Base-by-base conservation (phyloP, 768 basidiomycete species). In the Mycena crocata region DNA sequence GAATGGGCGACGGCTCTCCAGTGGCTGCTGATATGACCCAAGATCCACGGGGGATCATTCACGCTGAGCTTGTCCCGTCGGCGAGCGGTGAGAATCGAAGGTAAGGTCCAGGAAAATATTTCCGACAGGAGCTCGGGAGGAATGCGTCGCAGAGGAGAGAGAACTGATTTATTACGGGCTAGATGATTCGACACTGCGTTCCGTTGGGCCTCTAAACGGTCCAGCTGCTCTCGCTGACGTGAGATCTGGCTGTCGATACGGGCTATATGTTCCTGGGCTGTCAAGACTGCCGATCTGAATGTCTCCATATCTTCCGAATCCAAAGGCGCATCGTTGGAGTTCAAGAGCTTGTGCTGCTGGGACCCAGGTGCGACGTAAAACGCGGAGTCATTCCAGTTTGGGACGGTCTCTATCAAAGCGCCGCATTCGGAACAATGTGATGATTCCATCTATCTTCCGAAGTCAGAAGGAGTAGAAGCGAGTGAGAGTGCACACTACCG, bases 1-100 rank as follows among this genome's bases (percentile, higher is more conserved):
- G 56, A 58, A n/a, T 54, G 5, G 3, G 64, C 23, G 30, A 65
- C 19, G 3, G 19, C 42, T 23, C 56, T 30, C 64, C 64, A 65
- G 23, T 26, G 64, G 23, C 50, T 37, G 37, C 34, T 35, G 21
- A 65, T 28, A 1, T 54, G 50, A 2, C 40, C 35, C 50, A 65
- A 24, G 2, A 51, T 7, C 63, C 56, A 65, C 23, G 64, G 49
- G 44, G 39, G 45, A 13, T 19, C 12, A n/a, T 10, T 17, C 7
- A 44, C n/a, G 5, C 35, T 7, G 32, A 48, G 57, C 14, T 6
- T 15, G 0, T 8, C 8, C 2, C 28, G 30, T 8, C 21, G 30
- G 40, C 12, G 5, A 2, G 15, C 21, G 7, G 32, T 35, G 2
- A 5, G 17, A 32, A 40, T 9, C 12, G 50, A 32, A 5, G 64